Base-by-base conservation (phyloP, 306 rosid species). In the Alnus glutinosa region DNA sequence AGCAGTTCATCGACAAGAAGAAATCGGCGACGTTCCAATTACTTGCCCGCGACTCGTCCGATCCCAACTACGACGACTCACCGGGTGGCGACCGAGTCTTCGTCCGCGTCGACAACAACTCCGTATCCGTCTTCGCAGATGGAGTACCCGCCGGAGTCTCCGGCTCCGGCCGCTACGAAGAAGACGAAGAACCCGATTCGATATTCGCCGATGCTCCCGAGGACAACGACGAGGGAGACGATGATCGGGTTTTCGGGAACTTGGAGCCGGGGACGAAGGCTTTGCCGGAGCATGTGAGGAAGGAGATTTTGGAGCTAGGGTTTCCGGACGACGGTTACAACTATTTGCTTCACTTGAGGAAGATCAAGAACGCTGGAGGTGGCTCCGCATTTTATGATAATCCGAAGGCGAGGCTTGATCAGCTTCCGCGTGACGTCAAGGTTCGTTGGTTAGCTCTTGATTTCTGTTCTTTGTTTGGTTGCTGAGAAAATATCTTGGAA, bases 291-390 rank as follows among this genome's bases (percentile, higher is more conserved):
- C 61, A 86, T 15, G 69, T 86, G 46, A 87, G 98, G 80, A 91
- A 32, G 81, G 92, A 95, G 85, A 91, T 93, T 86, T 77, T 95
- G 73, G 98, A 87, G 50, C 88, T 95, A 16, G 98, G 99, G 63
- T 90, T 90, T 82, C 99, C 99, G 0, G 97, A 93, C 50, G 99
- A 95, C 67, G 97, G 99, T 58, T 95, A 93, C 73, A 93, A 95
- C 81, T 95, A 95, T 86, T 83, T 95, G 78, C 71, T 5, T 30
- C 99, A 93, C 72, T 48, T 95, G 89, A 78, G 96, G 78, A 95
- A 95, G 67, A 95, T 93, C 58, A 90, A 82, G 86, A 91, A 90
- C 54, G 44, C 89, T 23, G 98, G 98, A 15, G 97, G 89, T n/a
- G 97, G 97, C 64, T 85, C 98, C 2, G 74, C 86, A 0, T 92